Percentiles rank a stretch among this genome's conserved stretches.
phyloP scores from a whole-genome alignment of 2,329 filamentous ascomycete genomes.

The Calonectria ilicicola region DNA sequence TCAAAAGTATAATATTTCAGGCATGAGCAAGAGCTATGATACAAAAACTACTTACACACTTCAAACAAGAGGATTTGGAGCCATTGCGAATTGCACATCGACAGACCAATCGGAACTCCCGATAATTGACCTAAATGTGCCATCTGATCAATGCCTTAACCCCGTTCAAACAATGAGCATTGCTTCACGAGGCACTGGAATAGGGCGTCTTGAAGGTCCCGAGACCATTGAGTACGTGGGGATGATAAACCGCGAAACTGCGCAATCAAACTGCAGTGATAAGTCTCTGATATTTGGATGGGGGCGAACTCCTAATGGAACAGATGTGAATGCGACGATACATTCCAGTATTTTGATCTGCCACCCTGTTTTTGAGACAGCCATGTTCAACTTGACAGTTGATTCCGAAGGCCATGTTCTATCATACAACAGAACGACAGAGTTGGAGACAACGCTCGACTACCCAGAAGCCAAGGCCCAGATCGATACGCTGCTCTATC shows the following conservation, averaged over 20 bases:
- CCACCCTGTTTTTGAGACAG: conserved; percentile 43
- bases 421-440: conserved; percentile 21
- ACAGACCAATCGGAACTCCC: conserved; percentile 3
- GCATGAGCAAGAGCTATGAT: neutral
- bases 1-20: conserved; percentile 52
- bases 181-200: no score
- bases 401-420: conserved; percentile 42
- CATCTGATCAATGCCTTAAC: neutral
- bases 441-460: conserved; percentile 27
- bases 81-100: conserved; percentile 34
- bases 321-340: conserved; percentile 27
- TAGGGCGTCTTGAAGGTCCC: neutral
- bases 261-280: conserved; percentile 21
- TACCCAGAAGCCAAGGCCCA: conserved; percentile 29
- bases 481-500: conserved; percentile 20
- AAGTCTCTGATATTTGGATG: conserved; percentile 37
- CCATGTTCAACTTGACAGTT: conserved; percentile 49
- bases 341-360: conserved; percentile 41
- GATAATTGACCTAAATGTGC: neutral
- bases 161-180: neutral
- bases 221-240: conserved; percentile 15
- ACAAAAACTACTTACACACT: conserved; percentile 22
- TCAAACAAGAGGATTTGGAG: conserved; percentile 44
- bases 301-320: conserved; percentile 20
- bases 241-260: neutral